Evolutionary conservation across 768 basidiomycete species (phyloP), one percentile per base, ranked within the genome.

Genomic region (Chalciporus sphaerocephalus): DNA sequence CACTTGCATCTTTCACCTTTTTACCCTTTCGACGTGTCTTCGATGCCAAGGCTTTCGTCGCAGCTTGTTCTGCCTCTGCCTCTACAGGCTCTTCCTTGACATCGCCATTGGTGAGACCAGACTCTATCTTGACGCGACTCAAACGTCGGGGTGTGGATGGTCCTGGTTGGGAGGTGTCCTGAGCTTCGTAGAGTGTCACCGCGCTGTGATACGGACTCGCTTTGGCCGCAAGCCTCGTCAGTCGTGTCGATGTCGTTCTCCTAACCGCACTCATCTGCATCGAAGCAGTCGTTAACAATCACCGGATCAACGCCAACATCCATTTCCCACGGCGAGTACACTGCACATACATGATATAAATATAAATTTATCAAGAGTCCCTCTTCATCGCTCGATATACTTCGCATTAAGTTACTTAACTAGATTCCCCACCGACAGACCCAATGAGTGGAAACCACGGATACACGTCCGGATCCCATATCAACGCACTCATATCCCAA

Each of bases 371-470:
- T n/a, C n/a, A n/a, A n/a, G n/a, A n/a, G n/a, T n/a, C n/a, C n/a
- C n/a, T n/a, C n/a, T n/a, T n/a, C n/a, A n/a, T n/a, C n/a, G n/a
- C n/a, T n/a, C n/a, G n/a, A n/a, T n/a, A n/a, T n/a, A n/a, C n/a
- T n/a, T n/a, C n/a, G n/a, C n/a, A n/a, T n/a, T n/a, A n/a, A n/a
- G n/a, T n/a, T n/a, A n/a, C n/a, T n/a, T 32, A 32, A 5, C 30
- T 32, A 32, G 30, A 32, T n/a, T 5, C 28, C 7, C 16, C 5
- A 21, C 13, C 15, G 39, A 28, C 37, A 55, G 2, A 57, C 47
- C 1, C 36, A 56, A 65, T 33, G 25, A 54, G 47, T 38, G 79
- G 79, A 57, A 81, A 79, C 79, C 79, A 81, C 1, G 76, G 75
- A 53, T 79, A 69, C 2, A 65, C 50, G 16, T 59, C 58, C 0